These are phyloP conservation scores for Vigna nakashimae DNA, from an alignment of 306 rosid genomes.

Conservation along the genomic window DNA sequence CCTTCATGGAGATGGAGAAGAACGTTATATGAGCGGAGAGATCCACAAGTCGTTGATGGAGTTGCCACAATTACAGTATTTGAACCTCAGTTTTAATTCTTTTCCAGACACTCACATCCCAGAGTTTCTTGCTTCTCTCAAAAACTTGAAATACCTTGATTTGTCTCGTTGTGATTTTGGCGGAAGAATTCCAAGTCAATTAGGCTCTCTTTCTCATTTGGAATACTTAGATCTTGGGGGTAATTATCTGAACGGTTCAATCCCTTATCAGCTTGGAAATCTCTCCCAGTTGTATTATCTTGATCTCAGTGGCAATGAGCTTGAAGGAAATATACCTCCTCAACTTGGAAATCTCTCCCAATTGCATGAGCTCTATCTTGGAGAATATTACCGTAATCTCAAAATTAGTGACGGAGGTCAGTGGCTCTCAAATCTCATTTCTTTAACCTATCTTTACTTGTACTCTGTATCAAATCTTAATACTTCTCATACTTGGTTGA, in stretches of 20 bases:
- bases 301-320: accelerated
- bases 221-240: too few species aligned
- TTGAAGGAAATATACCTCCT: too few species aligned
- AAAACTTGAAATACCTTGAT: not conserved
- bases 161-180: not conserved
- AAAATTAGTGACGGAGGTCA: not conserved
- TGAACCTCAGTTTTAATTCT: not conserved
- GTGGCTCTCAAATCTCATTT: slow-evolving; percentile 46
- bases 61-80: not conserved
- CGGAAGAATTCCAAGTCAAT: not conserved
- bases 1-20: not conserved
- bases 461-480: too few species aligned
- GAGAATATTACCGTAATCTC: accelerated
- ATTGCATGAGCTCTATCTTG: slow-evolving; percentile 34
- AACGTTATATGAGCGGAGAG: not conserved
- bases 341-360: not conserved
- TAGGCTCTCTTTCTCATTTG: not conserved
- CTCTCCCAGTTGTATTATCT: too few species aligned
- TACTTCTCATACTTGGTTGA: too few species aligned
- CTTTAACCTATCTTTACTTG: slow-evolving; percentile 3
- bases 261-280: too few species aligned
- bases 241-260: too few species aligned
- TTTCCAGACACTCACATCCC: not conserved
- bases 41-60: slow-evolving; percentile 1
- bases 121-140: not conserved